These are phyloP conservation scores for Monsonia emarginata DNA, from an alignment of 441 rosid genomes.

Conservation along the genomic window DNA sequence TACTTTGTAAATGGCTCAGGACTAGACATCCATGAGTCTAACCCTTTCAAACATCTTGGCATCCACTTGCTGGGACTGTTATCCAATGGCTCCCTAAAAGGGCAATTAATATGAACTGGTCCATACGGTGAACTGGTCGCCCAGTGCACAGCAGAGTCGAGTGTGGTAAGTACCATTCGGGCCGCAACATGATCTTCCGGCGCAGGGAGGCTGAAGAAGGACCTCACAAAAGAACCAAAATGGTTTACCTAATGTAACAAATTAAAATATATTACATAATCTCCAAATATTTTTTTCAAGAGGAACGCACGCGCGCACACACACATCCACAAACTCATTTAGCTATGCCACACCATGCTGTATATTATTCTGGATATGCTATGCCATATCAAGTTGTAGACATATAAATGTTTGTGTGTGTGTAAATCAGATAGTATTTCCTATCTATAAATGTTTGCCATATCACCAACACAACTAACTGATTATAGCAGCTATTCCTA, in stretches of 20 bases:
- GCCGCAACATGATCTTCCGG: conserved; percentile 71
- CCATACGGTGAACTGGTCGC: conserved; percentile 66
- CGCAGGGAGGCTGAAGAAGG: conserved; percentile 80
- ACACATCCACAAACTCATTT: background rate
- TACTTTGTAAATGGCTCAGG: conserved; percentile 75
- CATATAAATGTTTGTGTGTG: background rate
- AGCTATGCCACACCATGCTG: background rate
- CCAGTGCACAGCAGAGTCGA: conserved; percentile 82
- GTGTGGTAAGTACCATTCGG: conserved; percentile 76
- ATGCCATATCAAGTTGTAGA: background rate
- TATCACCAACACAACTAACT: background rate
- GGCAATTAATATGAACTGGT: conserved; percentile 91
- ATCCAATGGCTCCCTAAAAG: conserved; percentile 88
- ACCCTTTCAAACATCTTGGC: conserved; percentile 64
- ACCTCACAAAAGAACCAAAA: conserved; percentile 86
- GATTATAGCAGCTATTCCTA: conserved; percentile 15
- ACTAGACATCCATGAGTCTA: conserved; percentile 67
- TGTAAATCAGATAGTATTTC: background rate
- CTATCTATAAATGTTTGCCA: background rate
- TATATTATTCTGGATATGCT: background rate
- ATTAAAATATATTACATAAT: conserved; percentile 12
- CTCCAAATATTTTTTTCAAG: background rate
- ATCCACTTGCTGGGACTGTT: conserved; percentile 50
- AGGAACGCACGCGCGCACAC: background rate
- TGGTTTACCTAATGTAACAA: conserved; percentile 60